phyloP scores from a whole-genome alignment of 2,329 filamentous ascomycete species.

The Cordyceps cateniannulata region DNA sequence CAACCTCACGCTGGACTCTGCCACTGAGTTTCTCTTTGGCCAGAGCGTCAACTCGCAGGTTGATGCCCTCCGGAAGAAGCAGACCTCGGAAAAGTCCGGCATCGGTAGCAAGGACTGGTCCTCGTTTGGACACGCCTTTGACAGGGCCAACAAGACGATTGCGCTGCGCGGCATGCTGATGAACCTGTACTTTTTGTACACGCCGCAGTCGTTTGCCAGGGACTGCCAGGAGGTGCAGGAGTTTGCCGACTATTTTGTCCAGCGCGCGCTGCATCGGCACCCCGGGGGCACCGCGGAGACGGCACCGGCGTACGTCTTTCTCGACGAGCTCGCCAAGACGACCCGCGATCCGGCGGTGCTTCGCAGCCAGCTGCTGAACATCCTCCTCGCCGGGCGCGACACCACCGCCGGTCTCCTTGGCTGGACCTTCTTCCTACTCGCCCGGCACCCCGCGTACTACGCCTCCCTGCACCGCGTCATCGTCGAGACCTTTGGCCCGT shows the following conservation, averaged over 20 bases:
- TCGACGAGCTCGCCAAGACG: conserved; percentile 16
- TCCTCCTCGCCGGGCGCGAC: conserved; percentile 19
- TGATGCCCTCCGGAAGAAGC: too few relatives aligned
- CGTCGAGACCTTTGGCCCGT: conserved; percentile 2
- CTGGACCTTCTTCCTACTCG: conserved; percentile 19
- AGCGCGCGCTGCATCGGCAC: not conserved
- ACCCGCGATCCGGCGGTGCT: conserved; percentile 14
- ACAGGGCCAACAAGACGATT: not conserved
- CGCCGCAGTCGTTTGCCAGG: not conserved
- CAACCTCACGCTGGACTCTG: conserved; percentile 37
- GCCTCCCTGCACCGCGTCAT: conserved; percentile 13
- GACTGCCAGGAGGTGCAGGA: not conserved
- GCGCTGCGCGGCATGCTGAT: not conserved
- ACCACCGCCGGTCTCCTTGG: conserved; percentile 19
- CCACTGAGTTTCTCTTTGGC: conserved; percentile 53
- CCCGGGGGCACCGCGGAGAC: not conserved
- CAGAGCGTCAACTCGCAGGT: conserved; percentile 37
- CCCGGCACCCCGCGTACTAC: conserved; percentile 13
- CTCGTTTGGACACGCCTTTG: not conserved
- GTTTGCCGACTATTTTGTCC: conserved; percentile 9
- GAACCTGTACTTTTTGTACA: conserved; percentile 1
- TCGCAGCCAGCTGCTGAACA: conserved; percentile 15
- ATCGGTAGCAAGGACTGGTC: conserved; percentile 1
- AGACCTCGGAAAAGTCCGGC: not conserved
- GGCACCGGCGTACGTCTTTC: conserved; percentile 12